Evolutionary conservation across 768 basidiomycete species (phyloP), one percentile per base, ranked within the genome.

Genomic region (Postia placenta): DNA sequence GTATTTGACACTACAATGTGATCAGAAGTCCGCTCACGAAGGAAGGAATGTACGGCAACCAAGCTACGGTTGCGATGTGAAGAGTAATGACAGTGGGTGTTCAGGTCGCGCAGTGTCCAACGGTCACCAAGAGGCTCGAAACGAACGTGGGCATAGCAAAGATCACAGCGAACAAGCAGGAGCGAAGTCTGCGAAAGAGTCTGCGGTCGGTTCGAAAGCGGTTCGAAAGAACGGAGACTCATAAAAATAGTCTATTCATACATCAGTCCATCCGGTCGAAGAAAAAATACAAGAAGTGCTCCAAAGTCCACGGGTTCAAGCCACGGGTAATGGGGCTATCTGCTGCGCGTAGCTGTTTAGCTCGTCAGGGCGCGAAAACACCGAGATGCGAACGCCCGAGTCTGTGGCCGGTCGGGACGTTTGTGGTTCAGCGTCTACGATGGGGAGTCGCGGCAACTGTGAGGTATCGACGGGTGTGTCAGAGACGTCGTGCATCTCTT

Each of bases 401-500:
- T 33, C n/a, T 11, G 15, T 33, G 27, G 15, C 25, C 20, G 6
- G n/a, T 28, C n/a, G 11, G 7, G 30, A 33, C n/a, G n/a, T n/a
- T n/a, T n/a, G n/a, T n/a, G n/a, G n/a, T n/a, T n/a, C n/a, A n/a
- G n/a, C n/a, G n/a, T n/a, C n/a, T n/a, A n/a, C n/a, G n/a, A n/a
- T n/a, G n/a, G n/a, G n/a, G n/a, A n/a, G n/a, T n/a, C 24, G 11
- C 44, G 24, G 28, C 9, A 5, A 35, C 9, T 17, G 12, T 5
- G 44, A 7, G 20, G 26, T 6, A 5, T 27, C 28, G 15, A 19
- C 5, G 14, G 42, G 24, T 22, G 42, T 23, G 7, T 39, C 38
- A 17, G 15, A 20, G 37, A 45, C 35, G 17, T 47, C 52, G 36
- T 58, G 54, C 57, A 59, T 61, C 17, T 55, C 52, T 26, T 64